Conservation (phyloP, 1,284 basidiomycete species). For the Psilocybe mexicana region DNA sequence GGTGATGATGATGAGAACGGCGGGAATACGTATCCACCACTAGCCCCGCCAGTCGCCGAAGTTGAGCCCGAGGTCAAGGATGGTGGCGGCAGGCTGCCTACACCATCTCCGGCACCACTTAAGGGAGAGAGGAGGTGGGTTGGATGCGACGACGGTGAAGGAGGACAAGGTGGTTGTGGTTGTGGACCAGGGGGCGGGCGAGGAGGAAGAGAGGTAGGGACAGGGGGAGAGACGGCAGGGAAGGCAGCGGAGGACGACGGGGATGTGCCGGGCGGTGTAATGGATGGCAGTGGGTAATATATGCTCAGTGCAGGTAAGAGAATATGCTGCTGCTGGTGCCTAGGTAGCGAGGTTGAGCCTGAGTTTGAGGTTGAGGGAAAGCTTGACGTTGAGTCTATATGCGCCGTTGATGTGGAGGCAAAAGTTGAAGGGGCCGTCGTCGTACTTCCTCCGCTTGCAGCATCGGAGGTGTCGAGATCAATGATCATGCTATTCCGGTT, state of each 20-base stretch:
- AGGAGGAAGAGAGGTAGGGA: neutral
- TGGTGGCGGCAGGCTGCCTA: too few relatives aligned
- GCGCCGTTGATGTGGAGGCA: neutral
- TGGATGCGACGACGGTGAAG: too few relatives aligned
- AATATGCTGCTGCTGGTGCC: neutral
- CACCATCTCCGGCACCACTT: too few relatives aligned
- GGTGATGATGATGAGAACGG: too few relatives aligned
- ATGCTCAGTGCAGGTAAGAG: slow-evolving; percentile 26
- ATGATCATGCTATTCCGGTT: neutral
- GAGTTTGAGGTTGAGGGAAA: neutral
- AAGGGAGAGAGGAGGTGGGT: too few relatives aligned
- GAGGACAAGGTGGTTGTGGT: neutral
- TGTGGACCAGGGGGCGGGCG: neutral
- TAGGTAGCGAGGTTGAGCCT: neutral
- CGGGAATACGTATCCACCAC: neutral
- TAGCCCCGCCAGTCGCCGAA: neutral
- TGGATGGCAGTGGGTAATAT: slow-evolving; percentile 26
- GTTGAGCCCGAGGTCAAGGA: too few relatives aligned
- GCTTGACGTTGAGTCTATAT: neutral
- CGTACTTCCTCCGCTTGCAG: too few relatives aligned
- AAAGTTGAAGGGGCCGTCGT: neutral
- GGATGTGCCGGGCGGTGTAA: slow-evolving; percentile 12
- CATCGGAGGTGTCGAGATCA: neutral
- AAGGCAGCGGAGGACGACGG: slow-evolving; percentile 18
- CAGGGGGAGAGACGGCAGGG: slow-evolving; percentile 7